phyloP scores from a whole-genome alignment of 306 rosid species.

The Leucaena leucocephala region DNA sequence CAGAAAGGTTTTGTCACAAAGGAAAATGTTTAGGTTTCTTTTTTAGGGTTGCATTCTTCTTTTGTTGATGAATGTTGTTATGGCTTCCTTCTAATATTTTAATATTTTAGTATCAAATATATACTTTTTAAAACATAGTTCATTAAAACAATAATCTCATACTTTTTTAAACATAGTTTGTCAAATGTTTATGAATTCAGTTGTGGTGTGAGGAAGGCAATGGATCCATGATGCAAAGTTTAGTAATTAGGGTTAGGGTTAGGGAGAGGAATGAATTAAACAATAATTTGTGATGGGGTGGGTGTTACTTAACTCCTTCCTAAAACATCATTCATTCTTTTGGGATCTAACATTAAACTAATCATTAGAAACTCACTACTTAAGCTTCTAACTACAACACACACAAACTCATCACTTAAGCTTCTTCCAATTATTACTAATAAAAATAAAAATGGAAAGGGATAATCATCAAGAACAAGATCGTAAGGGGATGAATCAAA shows the following conservation, averaged over 20 bases:
- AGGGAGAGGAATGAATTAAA: slow-evolving; percentile 17
- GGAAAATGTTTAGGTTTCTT: background rate
- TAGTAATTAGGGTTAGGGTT: background rate
- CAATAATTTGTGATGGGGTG: slow-evolving; percentile 26
- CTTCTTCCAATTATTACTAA: background rate
- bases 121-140: background rate
- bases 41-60: background rate
- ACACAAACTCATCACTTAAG: slow-evolving; percentile 35
- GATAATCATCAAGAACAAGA: slow-evolving; percentile 44
- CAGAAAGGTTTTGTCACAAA: background rate
- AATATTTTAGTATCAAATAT: background rate
- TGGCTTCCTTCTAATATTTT: background rate
- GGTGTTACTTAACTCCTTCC: slow-evolving; percentile 57
- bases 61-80: background rate
- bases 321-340: slow-evolving; percentile 56
- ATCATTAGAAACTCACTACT: slow-evolving; percentile 34
- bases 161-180: background rate
- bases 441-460: slow-evolving; percentile 23
- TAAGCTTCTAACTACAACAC: slow-evolving; percentile 22
- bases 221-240: slow-evolving; percentile 46
- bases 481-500: slow-evolving; percentile 37
- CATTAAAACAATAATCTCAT: background rate
- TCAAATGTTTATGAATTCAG: too few species aligned
- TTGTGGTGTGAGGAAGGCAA: slow-evolving; percentile 45
- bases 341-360: slow-evolving; percentile 32